A percentile compares a stretch with the other conserved stretches of the same genome.
These are phyloP conservation scores for Zhuliangozyma blackwelliae DNA, from an alignment of 1,139 yeast genomes.

Conservation along the genomic window DNA sequence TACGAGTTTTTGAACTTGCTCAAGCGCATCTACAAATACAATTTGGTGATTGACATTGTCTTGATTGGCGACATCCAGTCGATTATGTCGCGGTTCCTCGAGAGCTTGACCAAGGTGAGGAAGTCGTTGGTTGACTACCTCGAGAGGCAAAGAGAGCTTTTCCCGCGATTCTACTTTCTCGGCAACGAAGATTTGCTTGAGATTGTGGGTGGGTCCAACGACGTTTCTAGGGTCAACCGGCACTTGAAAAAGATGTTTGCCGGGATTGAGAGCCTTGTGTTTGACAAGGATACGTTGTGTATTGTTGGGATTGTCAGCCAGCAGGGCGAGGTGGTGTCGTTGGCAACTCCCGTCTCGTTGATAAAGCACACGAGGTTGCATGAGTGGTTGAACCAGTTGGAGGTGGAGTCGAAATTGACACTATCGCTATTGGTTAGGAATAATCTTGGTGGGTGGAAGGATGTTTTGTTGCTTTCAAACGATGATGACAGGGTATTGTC, in stretches of 20 bases:
- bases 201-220: slow-evolving; percentile 64
- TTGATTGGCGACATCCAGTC: slow-evolving; percentile 47
- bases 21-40: slow-evolving; percentile 47
- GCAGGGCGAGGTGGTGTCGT: slow-evolving; percentile 56
- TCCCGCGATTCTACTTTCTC: slow-evolving; percentile 80
- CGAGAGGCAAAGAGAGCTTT: slow-evolving; percentile 72
- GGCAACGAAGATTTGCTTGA: slow-evolving; percentile 91
- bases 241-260: slow-evolving; percentile 72
- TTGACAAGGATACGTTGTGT: slow-evolving; percentile 28
- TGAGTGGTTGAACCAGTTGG: slow-evolving; percentile 65
- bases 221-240: slow-evolving; percentile 47
- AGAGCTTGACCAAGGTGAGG: slow-evolving; percentile 54
- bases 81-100: slow-evolving; percentile 49
- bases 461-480: slow-evolving; percentile 9
- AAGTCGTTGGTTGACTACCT: slow-evolving; percentile 73
- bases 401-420: slow-evolving; percentile 47
- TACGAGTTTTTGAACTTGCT: slow-evolving; percentile 55
- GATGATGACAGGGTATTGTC: slow-evolving; percentile 7
- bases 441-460: slow-evolving; percentile 7
- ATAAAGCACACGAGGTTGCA: slow-evolving; percentile 41
- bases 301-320: slow-evolving; percentile 53
- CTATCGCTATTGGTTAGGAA: slow-evolving; percentile 27
- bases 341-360: slow-evolving; percentile 45
- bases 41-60: slow-evolving; percentile 55
- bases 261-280: slow-evolving; percentile 50